Evolutionary conservation across 2,329 filamentous ascomycete genomes (phyloP), one percentile per base, ranked within the genome.

Genomic region (Botrytis byssoidea): DNA sequence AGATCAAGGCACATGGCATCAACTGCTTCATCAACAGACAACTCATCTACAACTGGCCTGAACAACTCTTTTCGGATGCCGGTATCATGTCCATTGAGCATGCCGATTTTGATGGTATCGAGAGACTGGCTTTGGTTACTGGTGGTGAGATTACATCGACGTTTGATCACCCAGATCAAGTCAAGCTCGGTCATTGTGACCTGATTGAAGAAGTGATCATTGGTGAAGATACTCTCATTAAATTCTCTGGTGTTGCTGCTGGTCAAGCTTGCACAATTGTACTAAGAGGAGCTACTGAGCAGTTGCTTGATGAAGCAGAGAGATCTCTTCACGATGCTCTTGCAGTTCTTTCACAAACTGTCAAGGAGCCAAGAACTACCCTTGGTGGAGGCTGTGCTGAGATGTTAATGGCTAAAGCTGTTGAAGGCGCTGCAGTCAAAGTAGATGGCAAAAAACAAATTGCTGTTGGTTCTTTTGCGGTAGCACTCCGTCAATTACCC

Each of bases 11-110:
- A 65, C 96, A 99, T 81, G 96, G 96, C 74, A 98, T 99, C 86
- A 99, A 99, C 89, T 98, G 96, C 88, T 99, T 99, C 84, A 97
- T 99, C 84, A 99, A 99, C 89, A 89, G 96, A 79, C 96, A 99
- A 84, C 90, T 99, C 77, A 99, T 99, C 85, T 99, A 99, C 88
- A 99, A 99, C 88, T 99, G 96, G 96, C 96, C 96, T 9, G 96
- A 99, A 85, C 96, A 99, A 85, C 91, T 99, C 65, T 99, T 99
- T 82, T 94, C 95, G 51, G 96, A 99, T 83, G 95, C 95, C 12
- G 96, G 96, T 76, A 98, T 99, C 84, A 93, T 97, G 87, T 97
- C 94, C 42, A 99, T 99, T 79, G 96, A 99, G 86, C 96, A 99
- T 83, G 96, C 96, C 77, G 96, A 99, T 85, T 99, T 99, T 81